Conservation (phyloP, 306 rosid species). For the Cajanus cajan region DNA sequence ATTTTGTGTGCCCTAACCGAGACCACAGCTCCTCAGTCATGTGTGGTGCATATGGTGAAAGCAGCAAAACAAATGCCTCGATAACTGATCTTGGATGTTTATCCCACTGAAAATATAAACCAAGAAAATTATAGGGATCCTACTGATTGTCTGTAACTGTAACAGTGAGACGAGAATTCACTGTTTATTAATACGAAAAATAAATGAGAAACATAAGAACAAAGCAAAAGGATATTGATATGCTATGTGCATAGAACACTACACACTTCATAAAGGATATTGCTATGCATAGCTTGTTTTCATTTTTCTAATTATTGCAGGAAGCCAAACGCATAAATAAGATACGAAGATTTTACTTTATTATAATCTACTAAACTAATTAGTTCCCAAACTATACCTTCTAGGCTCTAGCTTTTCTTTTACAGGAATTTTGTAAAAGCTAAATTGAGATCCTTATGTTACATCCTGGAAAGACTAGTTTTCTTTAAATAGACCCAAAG, state of each 20-base stretch:
- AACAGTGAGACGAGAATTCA: background rate
- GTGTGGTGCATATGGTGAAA: conserved; percentile 95
- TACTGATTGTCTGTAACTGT: background rate
- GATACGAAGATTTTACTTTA: background rate
- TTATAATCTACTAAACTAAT: background rate
- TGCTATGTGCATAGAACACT: background rate
- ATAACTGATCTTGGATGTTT: conserved; percentile 68
- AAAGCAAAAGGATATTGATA: conserved; percentile 4
- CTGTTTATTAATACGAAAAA: background rate
- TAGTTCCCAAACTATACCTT: background rate
- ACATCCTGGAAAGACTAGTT: background rate
- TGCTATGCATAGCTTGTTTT: background rate
- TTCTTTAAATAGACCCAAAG: background rate
- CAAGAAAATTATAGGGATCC: conserved; percentile 4
- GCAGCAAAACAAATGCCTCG: conserved; percentile 83
- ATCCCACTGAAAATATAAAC: conserved; percentile 74
- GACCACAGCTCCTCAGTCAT: conserved; percentile 96
- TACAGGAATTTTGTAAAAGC: background rate
- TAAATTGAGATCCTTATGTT: background rate
- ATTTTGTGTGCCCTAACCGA: conserved; percentile 80
- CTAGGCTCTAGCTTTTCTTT: background rate
- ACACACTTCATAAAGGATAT: background rate
- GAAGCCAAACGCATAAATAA: conserved; percentile 6
- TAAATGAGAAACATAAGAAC: background rate
- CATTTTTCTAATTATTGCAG: conserved; percentile 3